Evolutionary conservation across 2,329 filamentous ascomycete genomes (phyloP).

Genomic region (Ambrosiella cleistominuta): DNA sequence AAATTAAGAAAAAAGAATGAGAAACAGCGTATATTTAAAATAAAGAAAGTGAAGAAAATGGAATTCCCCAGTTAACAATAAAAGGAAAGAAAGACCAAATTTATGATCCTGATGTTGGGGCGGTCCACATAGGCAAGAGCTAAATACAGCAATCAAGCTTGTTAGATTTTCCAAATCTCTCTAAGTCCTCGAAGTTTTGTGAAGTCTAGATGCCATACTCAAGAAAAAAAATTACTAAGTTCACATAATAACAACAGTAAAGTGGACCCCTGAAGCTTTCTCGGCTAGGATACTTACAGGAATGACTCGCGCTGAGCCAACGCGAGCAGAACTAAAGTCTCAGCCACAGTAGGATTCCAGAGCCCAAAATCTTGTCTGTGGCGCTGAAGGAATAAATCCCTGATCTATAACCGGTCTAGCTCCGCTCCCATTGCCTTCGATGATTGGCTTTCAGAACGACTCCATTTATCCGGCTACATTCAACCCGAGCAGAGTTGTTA

Average conservation of each 20-base stretch:
- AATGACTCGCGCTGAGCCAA: slow-evolving; percentile 5
- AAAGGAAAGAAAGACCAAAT: not conserved
- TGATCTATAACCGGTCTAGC: not conserved
- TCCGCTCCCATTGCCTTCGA: not conserved
- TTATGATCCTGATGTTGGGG: not conserved
- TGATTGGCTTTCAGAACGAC: not conserved
- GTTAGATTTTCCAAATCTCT: too few species aligned
- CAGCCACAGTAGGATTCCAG: not conserved
- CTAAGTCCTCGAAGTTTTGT: too few species aligned
- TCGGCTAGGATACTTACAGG: not conserved
- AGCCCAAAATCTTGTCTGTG: too few species aligned
- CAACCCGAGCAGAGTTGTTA: not conserved
- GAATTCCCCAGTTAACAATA: not conserved
- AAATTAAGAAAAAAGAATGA: not conserved
- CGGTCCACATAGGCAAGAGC: too few species aligned
- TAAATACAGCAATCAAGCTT: too few species aligned
- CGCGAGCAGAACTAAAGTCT: not conserved
- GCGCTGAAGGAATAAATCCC: not conserved
- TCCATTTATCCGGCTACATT: slow-evolving; percentile 4
- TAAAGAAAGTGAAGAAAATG: not conserved
- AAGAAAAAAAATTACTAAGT: slow-evolving; percentile 2
- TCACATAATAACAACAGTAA: slow-evolving; percentile 2
- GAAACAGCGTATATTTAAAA: not conserved
- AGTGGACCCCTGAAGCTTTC: not conserved
- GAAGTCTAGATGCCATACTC: not conserved